These are phyloP conservation scores for Candida labiduridarum DNA, from an alignment of 1,139 yeast genomes.

Conservation along the genomic window DNA sequence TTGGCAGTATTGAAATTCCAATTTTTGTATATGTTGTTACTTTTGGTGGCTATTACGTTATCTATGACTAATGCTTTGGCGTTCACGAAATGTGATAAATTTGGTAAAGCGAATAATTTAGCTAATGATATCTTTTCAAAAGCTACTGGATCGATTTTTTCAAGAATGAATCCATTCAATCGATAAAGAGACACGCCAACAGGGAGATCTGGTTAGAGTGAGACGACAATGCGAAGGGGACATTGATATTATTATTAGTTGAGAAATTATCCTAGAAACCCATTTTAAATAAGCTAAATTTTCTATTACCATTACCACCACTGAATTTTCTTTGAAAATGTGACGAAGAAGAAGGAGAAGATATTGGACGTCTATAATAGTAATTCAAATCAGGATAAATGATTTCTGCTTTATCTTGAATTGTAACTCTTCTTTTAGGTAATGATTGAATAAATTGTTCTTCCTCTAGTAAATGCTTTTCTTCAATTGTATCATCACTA, in stretches of 20 bases:
- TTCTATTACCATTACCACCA: constrained; percentile 4
- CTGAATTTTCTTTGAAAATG: constrained; percentile 2
- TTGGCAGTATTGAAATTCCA: constrained; percentile 78
- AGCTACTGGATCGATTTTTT: constrained; percentile 49
- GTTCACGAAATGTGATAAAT: constrained; percentile 87
- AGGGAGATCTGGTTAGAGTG: too few species aligned
- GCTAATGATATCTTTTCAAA: constrained; percentile 54
- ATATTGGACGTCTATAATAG: background rate
- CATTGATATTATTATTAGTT: background rate
- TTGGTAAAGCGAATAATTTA: constrained; percentile 68
- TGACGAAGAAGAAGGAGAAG: background rate
- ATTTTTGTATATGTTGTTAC: constrained; percentile 69
- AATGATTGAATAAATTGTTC: background rate
- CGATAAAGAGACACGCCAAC: too few species aligned
- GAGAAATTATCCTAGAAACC: constrained; percentile 2
- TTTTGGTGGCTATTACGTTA: constrained; percentile 66
- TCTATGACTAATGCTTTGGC: constrained; percentile 86
- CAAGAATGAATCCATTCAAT: constrained; percentile 53
- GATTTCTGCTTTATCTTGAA: constrained; percentile 12
- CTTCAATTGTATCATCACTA: constrained; percentile 7
- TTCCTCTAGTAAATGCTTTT: constrained; percentile 2
- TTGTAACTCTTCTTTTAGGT: constrained; percentile 13
- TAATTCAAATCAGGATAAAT: constrained; percentile 8
- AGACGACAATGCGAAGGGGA: background rate
- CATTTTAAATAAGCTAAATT: constrained; percentile 12